A percentile compares a stretch with the other conserved stretches of the same genome.
These are phyloP conservation scores for Magnusiomyces paraingens DNA, from an alignment of 1,139 yeast genomes.

Conservation along the genomic window DNA sequence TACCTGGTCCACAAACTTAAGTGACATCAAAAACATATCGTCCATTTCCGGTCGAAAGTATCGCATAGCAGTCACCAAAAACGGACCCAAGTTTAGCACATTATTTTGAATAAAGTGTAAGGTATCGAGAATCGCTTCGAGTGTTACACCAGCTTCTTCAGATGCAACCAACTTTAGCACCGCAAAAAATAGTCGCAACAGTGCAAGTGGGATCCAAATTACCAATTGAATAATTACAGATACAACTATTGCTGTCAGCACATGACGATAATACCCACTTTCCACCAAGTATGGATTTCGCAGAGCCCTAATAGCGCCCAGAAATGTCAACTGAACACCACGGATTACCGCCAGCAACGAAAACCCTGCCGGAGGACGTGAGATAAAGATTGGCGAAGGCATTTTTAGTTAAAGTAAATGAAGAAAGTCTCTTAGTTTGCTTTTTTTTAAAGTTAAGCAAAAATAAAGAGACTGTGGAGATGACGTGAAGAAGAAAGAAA, in stretches of 20 bases:
- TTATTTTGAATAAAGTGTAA: slow-evolving; percentile 35
- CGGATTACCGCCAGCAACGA: slow-evolving; percentile 43
- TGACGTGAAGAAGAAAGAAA: not conserved
- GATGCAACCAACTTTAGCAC: slow-evolving; percentile 13
- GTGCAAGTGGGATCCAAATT: slow-evolving; percentile 35
- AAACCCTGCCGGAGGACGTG: slow-evolving; percentile 46
- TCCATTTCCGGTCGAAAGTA: slow-evolving; percentile 36
- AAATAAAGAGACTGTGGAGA: not conserved
- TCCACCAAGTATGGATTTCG: slow-evolving; percentile 40
- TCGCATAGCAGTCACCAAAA: slow-evolving; percentile 37
- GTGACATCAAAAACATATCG: slow-evolving; percentile 25
- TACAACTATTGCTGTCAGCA: slow-evolving; percentile 32
- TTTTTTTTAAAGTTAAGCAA: not conserved
- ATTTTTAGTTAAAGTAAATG: slow-evolving; percentile 21
- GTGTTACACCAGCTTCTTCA: not conserved
- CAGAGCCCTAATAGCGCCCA: slow-evolving; percentile 45
- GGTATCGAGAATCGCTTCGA: slow-evolving; percentile 22
- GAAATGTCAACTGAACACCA: slow-evolving; percentile 48
- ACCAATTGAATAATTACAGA: slow-evolving; percentile 38
- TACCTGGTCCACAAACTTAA: slow-evolving; percentile 40
- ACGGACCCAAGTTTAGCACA: slow-evolving; percentile 41
- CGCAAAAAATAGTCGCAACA: slow-evolving; percentile 19
- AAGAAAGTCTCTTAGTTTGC: not conserved
- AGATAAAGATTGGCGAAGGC: slow-evolving; percentile 47
- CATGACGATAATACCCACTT: slow-evolving; percentile 35